Conservation (phyloP, 2,329 filamentous ascomycete species). For the Neurospora sp. region DNA sequence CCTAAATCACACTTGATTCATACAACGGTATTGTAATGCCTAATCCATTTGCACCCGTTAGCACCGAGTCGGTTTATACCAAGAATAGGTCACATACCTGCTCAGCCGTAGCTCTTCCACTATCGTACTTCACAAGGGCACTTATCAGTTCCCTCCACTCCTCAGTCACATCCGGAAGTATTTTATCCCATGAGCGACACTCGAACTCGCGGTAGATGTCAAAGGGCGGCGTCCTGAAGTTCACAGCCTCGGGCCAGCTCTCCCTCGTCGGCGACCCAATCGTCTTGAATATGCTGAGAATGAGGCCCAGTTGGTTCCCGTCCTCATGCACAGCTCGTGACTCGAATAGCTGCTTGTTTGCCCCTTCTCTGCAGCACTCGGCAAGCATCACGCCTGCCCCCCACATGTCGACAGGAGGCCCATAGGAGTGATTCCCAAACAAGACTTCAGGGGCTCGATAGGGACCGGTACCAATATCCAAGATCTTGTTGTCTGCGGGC, state of each 20-base stretch:
- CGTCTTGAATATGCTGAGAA: slow-evolving; percentile 86
- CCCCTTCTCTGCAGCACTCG: slow-evolving; percentile 51
- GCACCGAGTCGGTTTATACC: not conserved
- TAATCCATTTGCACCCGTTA: not conserved
- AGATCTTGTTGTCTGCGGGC: slow-evolving; percentile 58
- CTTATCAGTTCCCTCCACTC: slow-evolving; percentile 56
- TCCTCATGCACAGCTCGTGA: slow-evolving; percentile 64
- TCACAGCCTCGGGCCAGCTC: slow-evolving; percentile 70
- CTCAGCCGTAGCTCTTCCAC: slow-evolving; percentile 53
- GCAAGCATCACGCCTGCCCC: slow-evolving; percentile 74
- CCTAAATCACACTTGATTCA: not conserved
- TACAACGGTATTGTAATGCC: not conserved
- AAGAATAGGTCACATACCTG: slow-evolving; percentile 6
- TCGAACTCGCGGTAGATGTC: slow-evolving; percentile 78
- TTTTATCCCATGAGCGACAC: slow-evolving; percentile 53
- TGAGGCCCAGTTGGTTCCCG: slow-evolving; percentile 83
- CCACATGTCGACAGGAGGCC: slow-evolving; percentile 75
- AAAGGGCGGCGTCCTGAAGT: slow-evolving; percentile 69
- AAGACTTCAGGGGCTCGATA: slow-evolving; percentile 87
- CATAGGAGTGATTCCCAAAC: slow-evolving; percentile 73
- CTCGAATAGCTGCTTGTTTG: slow-evolving; percentile 63
- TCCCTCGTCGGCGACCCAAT: slow-evolving; percentile 75
- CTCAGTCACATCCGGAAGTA: slow-evolving; percentile 53
- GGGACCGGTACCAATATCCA: slow-evolving; percentile 86
- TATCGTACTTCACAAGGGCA: slow-evolving; percentile 64